Conservation (phyloP, 208 protist species). For the Leptomonas pyrrhocoris region DNA sequence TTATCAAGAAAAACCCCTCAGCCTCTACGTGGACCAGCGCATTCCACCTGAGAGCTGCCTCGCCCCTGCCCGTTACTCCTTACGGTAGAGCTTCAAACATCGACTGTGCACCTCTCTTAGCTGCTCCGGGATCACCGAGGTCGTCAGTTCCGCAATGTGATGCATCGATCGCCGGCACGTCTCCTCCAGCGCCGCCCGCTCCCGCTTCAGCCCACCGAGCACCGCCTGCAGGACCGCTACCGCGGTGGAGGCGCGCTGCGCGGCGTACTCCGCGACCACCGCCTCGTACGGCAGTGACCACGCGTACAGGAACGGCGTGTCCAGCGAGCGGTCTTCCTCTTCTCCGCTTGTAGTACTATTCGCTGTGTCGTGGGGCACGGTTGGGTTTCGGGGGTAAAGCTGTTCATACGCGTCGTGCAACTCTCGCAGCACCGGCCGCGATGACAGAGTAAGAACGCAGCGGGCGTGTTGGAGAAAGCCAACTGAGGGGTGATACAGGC, state of each 20-base stretch:
- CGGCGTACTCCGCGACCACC: constrained; percentile 35
- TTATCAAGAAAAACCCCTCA: too few relatives aligned
- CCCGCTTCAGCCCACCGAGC: constrained; percentile 43
- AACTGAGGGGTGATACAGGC: constrained; percentile 58
- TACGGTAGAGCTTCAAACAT: constrained; percentile 40
- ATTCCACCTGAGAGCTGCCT: not conserved
- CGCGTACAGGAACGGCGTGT: constrained; percentile 9
- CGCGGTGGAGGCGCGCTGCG: constrained; percentile 25
- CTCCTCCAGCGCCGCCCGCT: constrained; percentile 48
- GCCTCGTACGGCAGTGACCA: constrained; percentile 42
- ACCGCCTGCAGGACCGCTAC: constrained; percentile 41
- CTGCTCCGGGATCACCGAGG: constrained; percentile 32
- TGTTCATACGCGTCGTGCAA: constrained; percentile 19
- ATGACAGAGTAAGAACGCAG: constrained; percentile 18
- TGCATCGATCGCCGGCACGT: constrained; percentile 40
- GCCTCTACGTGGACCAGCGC: not conserved
- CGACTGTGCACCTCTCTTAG: constrained; percentile 39
- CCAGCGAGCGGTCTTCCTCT: not conserved
- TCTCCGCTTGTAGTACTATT: not conserved
- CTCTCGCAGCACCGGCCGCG: constrained; percentile 23
- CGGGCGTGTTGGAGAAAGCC: constrained; percentile 41
- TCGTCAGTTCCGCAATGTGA: constrained; percentile 33
- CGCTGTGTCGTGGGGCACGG: too few relatives aligned
- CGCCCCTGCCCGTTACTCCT: constrained; percentile 8
- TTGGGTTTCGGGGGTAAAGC: not conserved